A percentile compares a stretch with the other conserved stretches of the same genome.
Evolutionary conservation across 2,329 filamentous ascomycete species (phyloP).

Genomic region (Clarireedia monteithiana): DNA sequence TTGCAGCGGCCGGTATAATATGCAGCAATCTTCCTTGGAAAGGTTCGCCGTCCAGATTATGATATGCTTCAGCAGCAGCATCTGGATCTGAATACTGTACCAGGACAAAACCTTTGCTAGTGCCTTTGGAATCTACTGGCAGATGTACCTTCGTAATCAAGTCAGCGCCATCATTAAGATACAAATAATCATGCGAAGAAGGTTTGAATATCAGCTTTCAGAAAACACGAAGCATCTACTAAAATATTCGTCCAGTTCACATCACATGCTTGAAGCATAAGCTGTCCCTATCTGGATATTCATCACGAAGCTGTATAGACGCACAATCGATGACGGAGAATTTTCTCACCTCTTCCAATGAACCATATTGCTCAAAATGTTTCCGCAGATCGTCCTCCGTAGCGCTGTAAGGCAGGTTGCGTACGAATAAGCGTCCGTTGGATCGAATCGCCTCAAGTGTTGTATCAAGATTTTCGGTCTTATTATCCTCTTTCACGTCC

Average conservation of each 20-base stretch:
- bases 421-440: conserved; percentile 75
- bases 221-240: conserved; percentile 98
- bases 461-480: conserved; percentile 28
- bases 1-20: conserved; percentile 75
- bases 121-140: conserved; percentile 62
- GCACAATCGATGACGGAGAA: conserved; percentile 20
- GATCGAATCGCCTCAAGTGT: conserved; percentile 54
- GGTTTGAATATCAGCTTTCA: conserved; percentile 37
- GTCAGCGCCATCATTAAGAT: conserved; percentile 29
- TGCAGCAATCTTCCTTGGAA: conserved; percentile 93
- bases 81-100: conserved; percentile 68
- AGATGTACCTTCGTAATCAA: conserved; percentile 67
- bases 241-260: conserved; percentile 95
- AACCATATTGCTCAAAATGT: conserved; percentile 65
- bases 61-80: conserved; percentile 71
- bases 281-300: conserved; percentile 99
- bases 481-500: conserved; percentile 17
- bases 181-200: conserved; percentile 13
- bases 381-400: conserved; percentile 69
- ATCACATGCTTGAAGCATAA: conserved; percentile 89
- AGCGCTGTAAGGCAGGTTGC: conserved; percentile 78
- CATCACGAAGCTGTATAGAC: conserved; percentile 60
- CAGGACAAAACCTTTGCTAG: conserved; percentile 85
- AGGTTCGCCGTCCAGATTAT: conserved; percentile 70
- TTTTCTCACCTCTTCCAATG: conserved; percentile 75